phyloP scores from a whole-genome alignment of 2,329 filamentous ascomycete genomes.

The Fusarium verticillioides region DNA sequence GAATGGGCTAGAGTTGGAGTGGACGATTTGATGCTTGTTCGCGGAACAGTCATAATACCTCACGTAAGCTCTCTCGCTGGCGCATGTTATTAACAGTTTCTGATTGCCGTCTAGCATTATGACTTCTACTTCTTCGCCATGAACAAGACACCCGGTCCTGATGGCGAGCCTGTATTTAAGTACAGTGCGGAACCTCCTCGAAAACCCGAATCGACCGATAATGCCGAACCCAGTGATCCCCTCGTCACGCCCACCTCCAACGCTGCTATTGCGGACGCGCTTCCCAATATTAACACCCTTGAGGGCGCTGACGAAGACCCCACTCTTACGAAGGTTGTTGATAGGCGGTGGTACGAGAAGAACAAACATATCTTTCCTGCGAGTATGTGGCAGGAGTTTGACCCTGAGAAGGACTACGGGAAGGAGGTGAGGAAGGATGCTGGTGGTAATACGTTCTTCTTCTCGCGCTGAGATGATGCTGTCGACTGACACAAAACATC shows the following conservation, averaged over 20 bases:
- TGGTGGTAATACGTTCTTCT: constrained; percentile 95
- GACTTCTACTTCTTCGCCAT: constrained; percentile 98
- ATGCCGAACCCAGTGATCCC: constrained; percentile 2
- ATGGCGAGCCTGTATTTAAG: constrained; percentile 78
- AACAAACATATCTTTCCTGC: constrained; percentile 99
- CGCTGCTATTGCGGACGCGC: constrained; percentile 51
- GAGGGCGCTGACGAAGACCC: constrained; percentile 86
- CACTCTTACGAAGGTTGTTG: constrained; percentile 89
- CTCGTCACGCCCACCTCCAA: constrained; percentile 50
- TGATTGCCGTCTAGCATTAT: constrained; percentile 75
- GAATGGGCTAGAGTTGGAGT: constrained; percentile 96
- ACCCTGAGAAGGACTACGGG: constrained; percentile 87
- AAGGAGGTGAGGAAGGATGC: constrained; percentile 82
- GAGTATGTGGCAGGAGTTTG: constrained; percentile 95
- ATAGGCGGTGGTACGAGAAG: constrained; percentile 94
- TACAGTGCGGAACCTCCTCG: constrained; percentile 67
- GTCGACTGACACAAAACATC: constrained; percentile 2
- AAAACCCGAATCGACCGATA: constrained; percentile 45
- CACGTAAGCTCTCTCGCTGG: constrained; percentile 72
- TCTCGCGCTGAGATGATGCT: constrained; percentile 57
- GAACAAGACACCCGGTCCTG: constrained; percentile 82
- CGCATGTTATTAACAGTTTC: constrained; percentile 8
- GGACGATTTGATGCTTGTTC: constrained; percentile 93
- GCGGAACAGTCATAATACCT: constrained; percentile 90
- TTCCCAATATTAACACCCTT: constrained; percentile 64